A percentile compares a stretch with the other conserved stretches of the same genome.
phyloP scores from a whole-genome alignment of 768 basidiomycete species.

The Pleurotus tuoliensis region DNA sequence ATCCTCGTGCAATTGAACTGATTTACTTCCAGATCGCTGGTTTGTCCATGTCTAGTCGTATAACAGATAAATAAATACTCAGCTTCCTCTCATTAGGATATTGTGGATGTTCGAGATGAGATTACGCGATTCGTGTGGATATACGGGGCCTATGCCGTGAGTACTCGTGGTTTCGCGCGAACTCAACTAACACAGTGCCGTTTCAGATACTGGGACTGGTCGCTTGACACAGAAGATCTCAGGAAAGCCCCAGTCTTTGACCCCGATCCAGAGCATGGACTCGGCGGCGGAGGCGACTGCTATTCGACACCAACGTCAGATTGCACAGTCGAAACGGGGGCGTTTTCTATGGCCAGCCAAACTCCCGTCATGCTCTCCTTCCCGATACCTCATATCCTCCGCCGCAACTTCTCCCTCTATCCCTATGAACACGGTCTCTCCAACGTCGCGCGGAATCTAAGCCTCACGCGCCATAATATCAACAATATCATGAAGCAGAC shows the following conservation, averaged over 20 bases:
- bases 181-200: neutral
- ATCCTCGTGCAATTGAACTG: neutral
- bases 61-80: neutral
- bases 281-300: conserved; percentile 9
- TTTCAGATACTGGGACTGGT: conserved; percentile 13
- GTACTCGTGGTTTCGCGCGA: neutral
- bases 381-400: conserved; percentile 12
- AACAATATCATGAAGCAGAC: neutral
- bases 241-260: conserved; percentile 9
- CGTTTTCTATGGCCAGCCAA: conserved; percentile 2
- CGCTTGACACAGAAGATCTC: conserved; percentile 9
- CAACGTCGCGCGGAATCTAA: conserved; percentile 3
- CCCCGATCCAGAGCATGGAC: conserved; percentile 9
- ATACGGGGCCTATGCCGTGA: conserved; percentile 12
- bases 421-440: neutral
- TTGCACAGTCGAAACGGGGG: conserved; percentile 6
- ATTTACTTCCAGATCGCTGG: conserved; percentile 11
- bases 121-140: conserved; percentile 14
- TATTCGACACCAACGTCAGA: conserved; percentile 6
- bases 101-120: conserved; percentile 11
- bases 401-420: conserved; percentile 11
- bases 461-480: conserved; percentile 1
- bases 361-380: conserved; percentile 9
- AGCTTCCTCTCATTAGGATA: conserved; percentile 6
- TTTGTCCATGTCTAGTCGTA: neutral